Conservation (phyloP, 306 rosid species). For the Crotalaria pallida region DNA sequence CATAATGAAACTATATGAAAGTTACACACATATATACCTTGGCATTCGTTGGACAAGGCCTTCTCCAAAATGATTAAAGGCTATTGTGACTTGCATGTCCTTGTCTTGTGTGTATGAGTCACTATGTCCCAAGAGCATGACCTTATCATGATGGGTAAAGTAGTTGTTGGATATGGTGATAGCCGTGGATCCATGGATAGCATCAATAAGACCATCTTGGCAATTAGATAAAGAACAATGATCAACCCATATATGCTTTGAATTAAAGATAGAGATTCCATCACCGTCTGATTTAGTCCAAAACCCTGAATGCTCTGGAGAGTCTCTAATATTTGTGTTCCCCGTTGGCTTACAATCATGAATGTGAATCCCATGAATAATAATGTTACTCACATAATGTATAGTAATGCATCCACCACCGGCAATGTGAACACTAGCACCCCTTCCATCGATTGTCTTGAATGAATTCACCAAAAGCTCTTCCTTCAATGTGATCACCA, state of each 20-base stretch:
- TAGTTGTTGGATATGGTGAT: slow-evolving; percentile 76
- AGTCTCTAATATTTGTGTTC: slow-evolving; percentile 53
- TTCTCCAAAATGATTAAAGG: slow-evolving; percentile 92
- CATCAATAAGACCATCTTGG: slow-evolving; percentile 79
- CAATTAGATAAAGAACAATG: slow-evolving; percentile 80
- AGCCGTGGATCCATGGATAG: slow-evolving; percentile 81
- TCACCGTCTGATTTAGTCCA: slow-evolving; percentile 81
- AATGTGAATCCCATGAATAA: slow-evolving; percentile 72
- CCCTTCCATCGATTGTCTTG: slow-evolving; percentile 89
- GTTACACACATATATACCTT: slow-evolving; percentile 42
- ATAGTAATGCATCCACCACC: slow-evolving; percentile 73
- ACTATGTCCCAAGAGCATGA: slow-evolving; percentile 89
- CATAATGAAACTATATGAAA: neutral
- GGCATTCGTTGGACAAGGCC: slow-evolving; percentile 97
- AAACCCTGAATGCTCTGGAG: slow-evolving; percentile 67
- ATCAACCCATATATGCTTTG: slow-evolving; percentile 69
- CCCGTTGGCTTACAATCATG: slow-evolving; percentile 79
- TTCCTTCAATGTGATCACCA: slow-evolving; percentile 56
- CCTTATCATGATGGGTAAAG: slow-evolving; percentile 93
- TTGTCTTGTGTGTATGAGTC: slow-evolving; percentile 68
- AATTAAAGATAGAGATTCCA: slow-evolving; percentile 60
- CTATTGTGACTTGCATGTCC: slow-evolving; percentile 73
- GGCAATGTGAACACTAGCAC: slow-evolving; percentile 83
- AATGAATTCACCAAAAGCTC: slow-evolving; percentile 80
- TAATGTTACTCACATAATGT: slow-evolving; percentile 62